phyloP scores from a whole-genome alignment of 805 yeast genomes.

The Teunomyces funiuensis region DNA sequence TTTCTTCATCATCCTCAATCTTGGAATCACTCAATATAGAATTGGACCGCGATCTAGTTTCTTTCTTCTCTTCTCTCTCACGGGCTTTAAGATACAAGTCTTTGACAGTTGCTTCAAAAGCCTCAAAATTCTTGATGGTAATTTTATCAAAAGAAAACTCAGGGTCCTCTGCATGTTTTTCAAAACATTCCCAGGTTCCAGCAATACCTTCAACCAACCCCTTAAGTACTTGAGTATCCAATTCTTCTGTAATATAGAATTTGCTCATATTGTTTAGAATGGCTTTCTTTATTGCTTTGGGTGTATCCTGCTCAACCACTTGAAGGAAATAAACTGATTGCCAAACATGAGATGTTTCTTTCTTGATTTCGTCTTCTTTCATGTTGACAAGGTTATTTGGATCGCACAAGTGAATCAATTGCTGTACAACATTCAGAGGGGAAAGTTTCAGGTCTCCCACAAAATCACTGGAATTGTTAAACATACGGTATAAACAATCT shows the following conservation, averaged over 20 bases:
- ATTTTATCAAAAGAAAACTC: constrained; percentile 34
- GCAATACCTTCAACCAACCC: constrained; percentile 35
- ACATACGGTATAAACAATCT: constrained; percentile 63
- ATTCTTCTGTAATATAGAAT: constrained; percentile 32
- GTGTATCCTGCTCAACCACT: constrained; percentile 49
- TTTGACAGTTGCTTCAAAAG: constrained; percentile 26
- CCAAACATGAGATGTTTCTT: constrained; percentile 54
- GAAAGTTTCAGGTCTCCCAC: constrained; percentile 22
- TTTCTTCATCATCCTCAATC: constrained; percentile 22
- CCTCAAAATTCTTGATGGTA: constrained; percentile 31
- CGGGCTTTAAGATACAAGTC: constrained; percentile 25
- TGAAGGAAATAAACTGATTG: constrained; percentile 56
- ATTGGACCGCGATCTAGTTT: background rate
- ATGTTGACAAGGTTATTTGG: constrained; percentile 62
- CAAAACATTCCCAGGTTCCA: constrained; percentile 30
- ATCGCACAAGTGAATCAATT: constrained; percentile 81
- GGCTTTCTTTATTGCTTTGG: constrained; percentile 52
- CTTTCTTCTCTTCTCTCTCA: constrained; percentile 15
- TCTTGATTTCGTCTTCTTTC: constrained; percentile 37
- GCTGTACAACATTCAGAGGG: constrained; percentile 55
- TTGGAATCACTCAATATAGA: constrained; percentile 9
- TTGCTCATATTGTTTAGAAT: constrained; percentile 52
- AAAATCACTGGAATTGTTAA: constrained; percentile 37
- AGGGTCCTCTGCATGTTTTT: constrained; percentile 18
- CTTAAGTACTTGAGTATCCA: constrained; percentile 28